These are phyloP conservation scores for Xanthoconium separans DNA, from an alignment of 1,284 basidiomycete genomes.

Conservation along the genomic window DNA sequence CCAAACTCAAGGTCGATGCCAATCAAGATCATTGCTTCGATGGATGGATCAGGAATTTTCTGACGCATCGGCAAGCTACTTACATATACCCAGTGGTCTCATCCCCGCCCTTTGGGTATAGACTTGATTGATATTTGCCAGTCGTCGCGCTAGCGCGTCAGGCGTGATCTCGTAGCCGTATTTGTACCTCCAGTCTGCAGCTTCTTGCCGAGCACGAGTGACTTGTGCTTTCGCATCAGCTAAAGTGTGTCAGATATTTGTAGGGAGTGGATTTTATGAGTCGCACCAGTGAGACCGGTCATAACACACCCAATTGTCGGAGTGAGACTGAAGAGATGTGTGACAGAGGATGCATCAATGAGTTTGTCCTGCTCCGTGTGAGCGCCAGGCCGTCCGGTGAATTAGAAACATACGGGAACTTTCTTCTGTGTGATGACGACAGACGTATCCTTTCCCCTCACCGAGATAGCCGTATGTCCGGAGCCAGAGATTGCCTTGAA, in stretches of 20 bases:
- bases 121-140: slow-evolving; percentile 99
- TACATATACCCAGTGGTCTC: slow-evolving; percentile 95
- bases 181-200: slow-evolving; percentile 95
- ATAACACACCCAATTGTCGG: slow-evolving; percentile 97
- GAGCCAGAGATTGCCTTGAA: slow-evolving; percentile 99
- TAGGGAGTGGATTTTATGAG: neutral
- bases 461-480: slow-evolving; percentile 91
- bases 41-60: neutral
- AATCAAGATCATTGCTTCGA: slow-evolving; percentile 91
- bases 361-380: slow-evolving; percentile 82
- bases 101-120: slow-evolving; percentile 98
- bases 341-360: slow-evolving; percentile 91
- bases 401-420: slow-evolving; percentile 69
- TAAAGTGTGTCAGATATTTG: slow-evolving; percentile 33
- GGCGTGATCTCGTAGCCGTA: slow-evolving; percentile 98
- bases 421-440: slow-evolving; percentile 99
- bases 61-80: slow-evolving; percentile 28
- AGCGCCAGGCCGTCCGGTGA: slow-evolving; percentile 1
- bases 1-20: slow-evolving; percentile 89
- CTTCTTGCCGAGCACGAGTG: slow-evolving; percentile 84
- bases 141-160: slow-evolving; percentile 87
- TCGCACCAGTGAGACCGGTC: slow-evolving; percentile 89
- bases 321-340: slow-evolving; percentile 95
- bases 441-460: slow-evolving; percentile 91
- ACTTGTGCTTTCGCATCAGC: slow-evolving; percentile 96